Conservation (phyloP, 176 grass and related monocot genomes). For the Aegilops sharonensis region DNA sequence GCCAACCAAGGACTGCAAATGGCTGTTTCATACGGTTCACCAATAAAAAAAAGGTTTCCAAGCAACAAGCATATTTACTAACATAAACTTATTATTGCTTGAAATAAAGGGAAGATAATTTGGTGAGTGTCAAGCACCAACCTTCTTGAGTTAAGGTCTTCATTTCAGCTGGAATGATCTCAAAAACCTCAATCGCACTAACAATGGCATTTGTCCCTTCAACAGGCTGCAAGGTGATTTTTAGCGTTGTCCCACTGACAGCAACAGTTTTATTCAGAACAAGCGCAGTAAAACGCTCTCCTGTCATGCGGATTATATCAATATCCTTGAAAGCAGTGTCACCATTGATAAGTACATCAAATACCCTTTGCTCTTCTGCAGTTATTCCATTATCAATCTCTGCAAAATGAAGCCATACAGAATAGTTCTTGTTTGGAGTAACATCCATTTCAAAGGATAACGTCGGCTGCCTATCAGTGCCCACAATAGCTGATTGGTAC, state of each 20-base stretch:
- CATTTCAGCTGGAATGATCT: slow-evolving; percentile 78
- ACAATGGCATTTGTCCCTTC: slow-evolving; percentile 62
- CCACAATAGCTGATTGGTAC: slow-evolving; percentile 84
- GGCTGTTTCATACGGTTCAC: background rate
- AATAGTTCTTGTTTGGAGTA: slow-evolving; percentile 95
- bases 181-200: slow-evolving; percentile 90
- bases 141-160: slow-evolving; percentile 78
- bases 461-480: slow-evolving; percentile 63
- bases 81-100: slow-evolving; percentile 4
- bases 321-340: slow-evolving; percentile 70
- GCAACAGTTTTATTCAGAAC: slow-evolving; percentile 81
- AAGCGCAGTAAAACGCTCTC: slow-evolving; percentile 82
- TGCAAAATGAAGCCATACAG: slow-evolving; percentile 95
- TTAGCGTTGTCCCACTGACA: slow-evolving; percentile 69
- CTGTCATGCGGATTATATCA: slow-evolving; percentile 76
- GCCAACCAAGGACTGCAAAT: background rate
- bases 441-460: slow-evolving; percentile 90
- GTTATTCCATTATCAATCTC: slow-evolving; percentile 82
- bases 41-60: background rate
- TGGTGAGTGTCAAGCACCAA: slow-evolving; percentile 24
- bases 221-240: slow-evolving; percentile 63
- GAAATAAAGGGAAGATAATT: slow-evolving; percentile 17
- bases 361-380: slow-evolving; percentile 72
- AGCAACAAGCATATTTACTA: background rate
- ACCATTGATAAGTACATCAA: slow-evolving; percentile 88